Evolutionary conservation across 2,329 filamentous ascomycete species (phyloP), one percentile per base, ranked within the genome.

Genomic region (Colletotrichum chrysophilum): DNA sequence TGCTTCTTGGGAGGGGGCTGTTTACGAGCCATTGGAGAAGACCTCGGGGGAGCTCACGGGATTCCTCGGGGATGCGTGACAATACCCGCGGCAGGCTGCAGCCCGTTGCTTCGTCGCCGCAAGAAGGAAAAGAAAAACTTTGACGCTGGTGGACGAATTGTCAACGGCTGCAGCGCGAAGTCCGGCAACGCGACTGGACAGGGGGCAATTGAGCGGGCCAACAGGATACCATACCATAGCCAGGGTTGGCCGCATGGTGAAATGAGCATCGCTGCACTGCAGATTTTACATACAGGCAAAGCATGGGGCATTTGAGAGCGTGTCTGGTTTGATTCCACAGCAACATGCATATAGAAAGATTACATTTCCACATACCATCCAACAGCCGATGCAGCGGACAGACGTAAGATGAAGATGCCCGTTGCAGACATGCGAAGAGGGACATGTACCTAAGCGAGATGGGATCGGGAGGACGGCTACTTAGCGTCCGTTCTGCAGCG

Each of bases 271-370:
- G 60, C 56, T 32, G 28, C 56, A 61, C 26, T 56, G 48, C 28
- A 65, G 34, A 71, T 26, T 58, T 36, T 21, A 30, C 12, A 66
- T 21, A 30, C 26, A 66, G 62, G 21, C 36, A 71, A 30, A 30
- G n/a, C 28, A 70, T 70, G 69, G 62, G 61, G 62, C 64, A 73
- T 73, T 26, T 34, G 24, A 71, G 55, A 62, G 72, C 72, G 69
- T 62, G 72, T 71, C 52, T 66, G 70, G 32, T 62, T 67, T 72
- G 64, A 60, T 76, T 73, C 58, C 28, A 21, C 34, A 60, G 28
- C 30, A 68, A 43, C 56, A 38, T 60, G 18, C 64, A 68, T 65
- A 60, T 67, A 73, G 30, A 34, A 69, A 68, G 58, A 64, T 60
- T 14, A 10, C 14, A 36, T 30, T 28, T 52, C 12, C 14, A 32